Conservation (phyloP, 495 filamentous ascomycete species). For the Podospora comata region DNA sequence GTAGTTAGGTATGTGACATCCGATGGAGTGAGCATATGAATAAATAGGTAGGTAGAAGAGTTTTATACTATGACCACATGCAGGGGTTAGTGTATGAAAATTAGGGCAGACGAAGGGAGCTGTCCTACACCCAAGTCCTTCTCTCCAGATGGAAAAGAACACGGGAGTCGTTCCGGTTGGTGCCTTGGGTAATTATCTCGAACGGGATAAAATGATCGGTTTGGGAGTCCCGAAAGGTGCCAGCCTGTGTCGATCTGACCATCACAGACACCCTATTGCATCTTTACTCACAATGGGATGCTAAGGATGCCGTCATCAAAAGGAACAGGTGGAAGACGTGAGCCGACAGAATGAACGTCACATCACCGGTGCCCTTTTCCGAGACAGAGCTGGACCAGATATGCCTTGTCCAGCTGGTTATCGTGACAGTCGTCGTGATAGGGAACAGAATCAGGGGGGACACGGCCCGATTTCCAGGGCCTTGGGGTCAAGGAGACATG, state of each 20-base stretch:
- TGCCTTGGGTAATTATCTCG: not conserved
- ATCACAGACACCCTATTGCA: slow-evolving; percentile 1
- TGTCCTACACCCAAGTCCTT: not conserved
- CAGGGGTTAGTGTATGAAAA: not conserved
- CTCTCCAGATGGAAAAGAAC: not conserved
- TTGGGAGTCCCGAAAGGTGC: not conserved
- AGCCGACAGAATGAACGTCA: slow-evolving; percentile 1
- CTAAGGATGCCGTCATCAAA: not conserved
- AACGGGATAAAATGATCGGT: not conserved
- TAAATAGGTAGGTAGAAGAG: not conserved
- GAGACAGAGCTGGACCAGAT: not conserved
- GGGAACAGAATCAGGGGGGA: not conserved
- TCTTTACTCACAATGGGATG: not conserved
- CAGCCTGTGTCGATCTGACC: not conserved
- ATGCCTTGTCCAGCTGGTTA: not conserved
- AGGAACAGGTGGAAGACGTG: not conserved
- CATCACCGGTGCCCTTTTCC: not conserved
- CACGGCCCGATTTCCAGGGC: not conserved
- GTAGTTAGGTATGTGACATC: not conserved
- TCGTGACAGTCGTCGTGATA: not conserved
- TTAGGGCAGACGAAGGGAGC: not conserved
- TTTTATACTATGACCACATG: not conserved
- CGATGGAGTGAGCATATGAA: not conserved
- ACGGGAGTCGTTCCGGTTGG: not conserved
- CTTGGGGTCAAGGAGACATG: not conserved